Evolutionary conservation across 2,329 filamentous ascomycete genomes (phyloP).

Genomic region (Neonectria neomacrospora): DNA sequence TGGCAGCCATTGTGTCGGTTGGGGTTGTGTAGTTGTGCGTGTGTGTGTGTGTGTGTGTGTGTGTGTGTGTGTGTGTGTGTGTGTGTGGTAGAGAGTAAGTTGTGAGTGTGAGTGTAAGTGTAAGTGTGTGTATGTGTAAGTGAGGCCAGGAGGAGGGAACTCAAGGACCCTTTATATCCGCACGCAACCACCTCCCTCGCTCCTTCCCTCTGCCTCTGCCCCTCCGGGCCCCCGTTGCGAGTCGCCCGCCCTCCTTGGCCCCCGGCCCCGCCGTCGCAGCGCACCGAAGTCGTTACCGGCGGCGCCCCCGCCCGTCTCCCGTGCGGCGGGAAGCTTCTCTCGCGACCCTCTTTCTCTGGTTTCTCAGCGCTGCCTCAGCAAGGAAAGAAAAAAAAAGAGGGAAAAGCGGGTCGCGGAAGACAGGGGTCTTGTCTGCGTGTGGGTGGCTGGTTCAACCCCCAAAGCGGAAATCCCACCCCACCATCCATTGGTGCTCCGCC

Average conservation of each 20-base stretch:
- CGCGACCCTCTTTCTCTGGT: background rate
- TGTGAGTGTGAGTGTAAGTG: background rate
- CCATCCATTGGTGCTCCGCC: background rate
- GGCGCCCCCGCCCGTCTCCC: background rate
- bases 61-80: too few species aligned
- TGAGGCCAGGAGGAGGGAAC: background rate
- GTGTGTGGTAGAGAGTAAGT: too few species aligned
- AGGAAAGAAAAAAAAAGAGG: background rate
- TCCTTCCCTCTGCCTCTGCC: background rate
- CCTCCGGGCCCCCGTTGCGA: background rate
- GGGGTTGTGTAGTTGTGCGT: conserved; percentile 30
- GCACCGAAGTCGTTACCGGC: background rate
- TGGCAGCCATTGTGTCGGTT: conserved; percentile 56
- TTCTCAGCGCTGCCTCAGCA: conserved; percentile 12
- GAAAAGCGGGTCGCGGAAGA: background rate
- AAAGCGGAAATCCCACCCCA: background rate
- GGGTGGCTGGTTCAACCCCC: too few species aligned
- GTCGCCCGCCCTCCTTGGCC: background rate
- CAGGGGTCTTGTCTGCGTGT: background rate
- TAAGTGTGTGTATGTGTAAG: background rate
- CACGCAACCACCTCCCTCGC: background rate
- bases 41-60: too few species aligned
- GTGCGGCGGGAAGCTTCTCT: background rate
- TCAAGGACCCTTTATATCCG: background rate
- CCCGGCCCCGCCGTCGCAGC: background rate